Conservation (phyloP, 805 yeast genomes). For the Hanseniaspora guilliermondii region DNA sequence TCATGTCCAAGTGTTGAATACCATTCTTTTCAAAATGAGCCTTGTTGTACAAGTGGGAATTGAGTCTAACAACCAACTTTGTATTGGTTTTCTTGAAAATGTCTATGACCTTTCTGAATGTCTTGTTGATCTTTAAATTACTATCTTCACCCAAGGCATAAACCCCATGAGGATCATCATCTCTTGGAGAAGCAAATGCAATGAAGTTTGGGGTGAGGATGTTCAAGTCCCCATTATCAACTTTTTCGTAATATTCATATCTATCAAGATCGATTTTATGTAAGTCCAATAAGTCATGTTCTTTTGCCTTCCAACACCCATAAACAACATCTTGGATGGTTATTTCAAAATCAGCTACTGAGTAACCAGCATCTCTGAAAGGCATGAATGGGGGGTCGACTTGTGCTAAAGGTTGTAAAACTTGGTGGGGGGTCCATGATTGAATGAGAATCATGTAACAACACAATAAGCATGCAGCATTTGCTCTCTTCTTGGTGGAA, state of each 20-base stretch:
- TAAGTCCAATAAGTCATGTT: slow-evolving; percentile 74
- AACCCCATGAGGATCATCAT: slow-evolving; percentile 14
- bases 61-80: slow-evolving; percentile 78
- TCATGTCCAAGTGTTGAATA: slow-evolving; percentile 86
- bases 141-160: slow-evolving; percentile 17
- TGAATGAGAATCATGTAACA: slow-evolving; percentile 93
- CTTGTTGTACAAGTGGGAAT: slow-evolving; percentile 81
- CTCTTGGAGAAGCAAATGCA: slow-evolving; percentile 92
- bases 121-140: slow-evolving; percentile 42
- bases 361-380: slow-evolving; percentile 94
- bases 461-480: slow-evolving; percentile 86
- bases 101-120: slow-evolving; percentile 68
- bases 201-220: slow-evolving; percentile 83
- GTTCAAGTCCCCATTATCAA: slow-evolving; percentile 94
- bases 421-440: slow-evolving; percentile 97
- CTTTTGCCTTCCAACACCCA: slow-evolving; percentile 96
- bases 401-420: slow-evolving; percentile 84
- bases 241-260: slow-evolving; percentile 87
- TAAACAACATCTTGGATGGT: slow-evolving; percentile 91
- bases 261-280: slow-evolving; percentile 82
- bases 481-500: slow-evolving; percentile 69
- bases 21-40: slow-evolving; percentile 70
- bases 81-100: slow-evolving; percentile 65
- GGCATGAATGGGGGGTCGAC: slow-evolving; percentile 87
- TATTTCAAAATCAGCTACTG: slow-evolving; percentile 85